phyloP scores from a whole-genome alignment of 371 early-diverging fungal species.

The Mucor sp. region DNA sequence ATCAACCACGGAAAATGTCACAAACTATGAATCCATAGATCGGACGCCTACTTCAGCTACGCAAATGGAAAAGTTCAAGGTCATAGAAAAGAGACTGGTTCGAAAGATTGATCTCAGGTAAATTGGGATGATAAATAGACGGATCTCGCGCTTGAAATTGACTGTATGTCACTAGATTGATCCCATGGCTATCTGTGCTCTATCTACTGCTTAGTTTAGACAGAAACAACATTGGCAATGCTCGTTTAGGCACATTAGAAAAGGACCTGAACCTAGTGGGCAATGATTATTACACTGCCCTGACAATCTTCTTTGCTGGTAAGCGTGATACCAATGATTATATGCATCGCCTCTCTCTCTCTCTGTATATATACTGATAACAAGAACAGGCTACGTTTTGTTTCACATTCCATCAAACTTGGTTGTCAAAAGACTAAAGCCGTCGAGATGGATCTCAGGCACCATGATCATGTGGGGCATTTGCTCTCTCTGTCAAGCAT shows the following conservation, averaged over 20 bases:
- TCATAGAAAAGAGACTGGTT: background rate
- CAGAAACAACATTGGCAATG: conserved; percentile 53
- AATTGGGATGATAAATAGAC: background rate
- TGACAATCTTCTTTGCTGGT: conserved; percentile 48
- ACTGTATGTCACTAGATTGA: conserved; percentile 18
- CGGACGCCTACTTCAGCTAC: background rate
- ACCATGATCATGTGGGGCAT: conserved; percentile 49
- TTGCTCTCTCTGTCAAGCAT: conserved; percentile 52
- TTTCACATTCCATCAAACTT: conserved; percentile 47
- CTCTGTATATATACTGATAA: background rate
- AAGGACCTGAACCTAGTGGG: conserved; percentile 36
- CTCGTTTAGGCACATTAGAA: conserved; percentile 41
- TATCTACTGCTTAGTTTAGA: conserved; percentile 43
- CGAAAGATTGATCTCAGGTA: conserved; percentile 7
- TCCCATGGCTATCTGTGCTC: conserved; percentile 42
- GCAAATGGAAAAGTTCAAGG: background rate
- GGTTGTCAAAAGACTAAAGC: conserved; percentile 35
- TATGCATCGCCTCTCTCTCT: too few species aligned
- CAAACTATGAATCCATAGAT: background rate
- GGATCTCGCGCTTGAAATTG: background rate
- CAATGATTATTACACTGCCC: conserved; percentile 45
- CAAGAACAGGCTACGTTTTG: conserved; percentile 23
- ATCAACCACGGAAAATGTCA: background rate
- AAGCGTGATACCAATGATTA: background rate
- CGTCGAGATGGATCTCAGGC: conserved; percentile 41